These are phyloP conservation scores for Phanerochaete sordida DNA, from an alignment of 768 basidiomycete species.

Conservation along the genomic window DNA sequence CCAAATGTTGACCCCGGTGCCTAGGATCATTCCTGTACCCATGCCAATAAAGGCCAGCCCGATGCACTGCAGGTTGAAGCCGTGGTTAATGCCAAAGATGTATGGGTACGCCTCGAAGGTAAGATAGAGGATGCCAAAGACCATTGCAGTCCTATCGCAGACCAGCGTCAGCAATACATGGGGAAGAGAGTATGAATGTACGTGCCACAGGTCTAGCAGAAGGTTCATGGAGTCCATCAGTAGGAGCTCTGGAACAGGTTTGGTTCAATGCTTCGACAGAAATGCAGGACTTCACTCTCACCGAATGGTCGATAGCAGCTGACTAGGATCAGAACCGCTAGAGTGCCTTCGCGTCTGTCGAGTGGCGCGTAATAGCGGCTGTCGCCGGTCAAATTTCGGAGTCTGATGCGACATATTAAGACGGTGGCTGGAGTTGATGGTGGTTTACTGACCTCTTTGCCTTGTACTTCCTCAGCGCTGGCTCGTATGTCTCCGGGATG, in stretches of 20 bases:
- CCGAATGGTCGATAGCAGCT: constrained; percentile 74
- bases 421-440: neutral
- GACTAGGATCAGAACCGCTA: constrained; percentile 45
- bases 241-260: constrained; percentile 49
- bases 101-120: constrained; percentile 56
- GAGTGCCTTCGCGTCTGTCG: constrained; percentile 44
- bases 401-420: too few relatives aligned
- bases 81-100: constrained; percentile 44
- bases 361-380: constrained; percentile 52
- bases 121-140: constrained; percentile 45
- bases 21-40: constrained; percentile 43
- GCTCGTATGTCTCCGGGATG: constrained; percentile 70
- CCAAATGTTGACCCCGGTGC: constrained; percentile 30
- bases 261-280: neutral
- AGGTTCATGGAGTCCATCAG: constrained; percentile 71
- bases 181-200: constrained; percentile 5
- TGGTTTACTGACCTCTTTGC: constrained; percentile 40
- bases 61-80: constrained; percentile 49
- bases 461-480: constrained; percentile 58
- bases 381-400: constrained; percentile 56
- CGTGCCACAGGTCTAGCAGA: constrained; percentile 66
- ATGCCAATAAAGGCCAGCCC: constrained; percentile 51
- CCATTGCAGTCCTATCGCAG: constrained; percentile 30
- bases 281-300: constrained; percentile 30
- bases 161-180: neutral